A percentile compares a stretch with the other conserved stretches of the same genome.
phyloP scores from a whole-genome alignment of 1,284 basidiomycete species.

The Apiotrichum gamsii region DNA sequence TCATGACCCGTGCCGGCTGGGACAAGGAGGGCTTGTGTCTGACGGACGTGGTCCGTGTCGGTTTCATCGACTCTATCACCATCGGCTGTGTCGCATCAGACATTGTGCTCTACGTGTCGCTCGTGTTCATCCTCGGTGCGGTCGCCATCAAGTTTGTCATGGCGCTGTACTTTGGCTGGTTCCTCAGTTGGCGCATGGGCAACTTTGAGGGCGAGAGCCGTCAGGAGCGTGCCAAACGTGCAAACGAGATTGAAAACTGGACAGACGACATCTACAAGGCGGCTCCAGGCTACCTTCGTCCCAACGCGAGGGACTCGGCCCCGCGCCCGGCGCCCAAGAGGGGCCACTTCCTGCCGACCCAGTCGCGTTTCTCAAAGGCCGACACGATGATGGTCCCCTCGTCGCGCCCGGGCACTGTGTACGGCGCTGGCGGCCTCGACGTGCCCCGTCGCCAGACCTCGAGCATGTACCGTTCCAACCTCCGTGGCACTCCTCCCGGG shows the following conservation, averaged over 20 bases:
- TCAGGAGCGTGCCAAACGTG: constrained; percentile 84
- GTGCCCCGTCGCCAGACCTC: constrained; percentile 25
- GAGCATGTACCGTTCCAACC: constrained; percentile 42
- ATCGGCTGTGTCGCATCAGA: constrained; percentile 95
- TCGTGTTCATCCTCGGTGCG: constrained; percentile 96
- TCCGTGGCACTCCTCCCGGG: constrained; percentile 60
- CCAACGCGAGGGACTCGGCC: constrained; percentile 57
- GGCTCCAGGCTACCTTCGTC: constrained; percentile 84
- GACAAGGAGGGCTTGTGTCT: constrained; percentile 70
- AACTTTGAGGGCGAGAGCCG: constrained; percentile 82
- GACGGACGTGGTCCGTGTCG: constrained; percentile 76
- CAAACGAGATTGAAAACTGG: constrained; percentile 92
- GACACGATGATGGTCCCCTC: constrained; percentile 58
- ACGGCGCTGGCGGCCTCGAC: constrained; percentile 50
- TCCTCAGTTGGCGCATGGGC: constrained; percentile 88
- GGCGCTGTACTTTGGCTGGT: constrained; percentile 97
- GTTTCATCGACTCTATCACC: constrained; percentile 87
- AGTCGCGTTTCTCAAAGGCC: constrained; percentile 76
- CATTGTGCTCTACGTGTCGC: constrained; percentile 88
- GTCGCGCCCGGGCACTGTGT: constrained; percentile 64
- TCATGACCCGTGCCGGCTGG: constrained; percentile 59
- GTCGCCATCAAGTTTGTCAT: constrained; percentile 92
- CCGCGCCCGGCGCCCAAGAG: constrained; percentile 42
- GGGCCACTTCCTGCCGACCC: constrained; percentile 65
- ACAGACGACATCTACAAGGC: constrained; percentile 92